These are phyloP conservation scores for Coprinopsis strossmayeri DNA, from an alignment of 768 basidiomycete genomes.

Conservation along the genomic window DNA sequence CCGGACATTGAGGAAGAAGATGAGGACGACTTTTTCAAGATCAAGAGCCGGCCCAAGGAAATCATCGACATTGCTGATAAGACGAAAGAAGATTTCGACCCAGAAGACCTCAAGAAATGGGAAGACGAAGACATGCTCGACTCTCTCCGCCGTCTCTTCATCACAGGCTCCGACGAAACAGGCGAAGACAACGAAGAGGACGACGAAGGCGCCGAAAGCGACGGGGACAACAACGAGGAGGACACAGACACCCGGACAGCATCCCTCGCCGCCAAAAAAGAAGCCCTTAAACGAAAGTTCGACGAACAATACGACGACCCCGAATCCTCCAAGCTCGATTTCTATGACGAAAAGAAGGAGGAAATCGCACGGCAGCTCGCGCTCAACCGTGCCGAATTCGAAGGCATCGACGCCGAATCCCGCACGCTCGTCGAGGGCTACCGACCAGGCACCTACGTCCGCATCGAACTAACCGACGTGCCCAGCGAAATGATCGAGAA, in stretches of 20 bases:
- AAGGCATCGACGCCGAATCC: conserved; percentile 64
- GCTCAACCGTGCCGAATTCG: conserved; percentile 83
- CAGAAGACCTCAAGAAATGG: conserved; percentile 63
- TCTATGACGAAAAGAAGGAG: conserved; percentile 88
- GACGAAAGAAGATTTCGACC: conserved; percentile 53
- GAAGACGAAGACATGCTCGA: conserved; percentile 81
- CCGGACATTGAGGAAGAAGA: conserved; percentile 43
- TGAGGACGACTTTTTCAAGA: conserved; percentile 72
- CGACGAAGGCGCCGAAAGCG: conserved; percentile 23
- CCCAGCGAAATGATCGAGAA: conserved; percentile 90
- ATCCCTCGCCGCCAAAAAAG: conserved; percentile 80
- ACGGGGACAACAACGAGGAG: conserved; percentile 17
- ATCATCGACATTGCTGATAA: conserved; percentile 56
- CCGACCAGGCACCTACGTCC: conserved; percentile 86
- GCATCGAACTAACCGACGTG: conserved; percentile 78
- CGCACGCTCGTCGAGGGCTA: conserved; percentile 86
- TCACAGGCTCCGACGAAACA: conserved; percentile 61
- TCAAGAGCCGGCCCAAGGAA: conserved; percentile 33
- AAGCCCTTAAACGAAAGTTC: conserved; percentile 88
- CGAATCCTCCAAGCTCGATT: conserved; percentile 70
- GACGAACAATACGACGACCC: conserved; percentile 96
- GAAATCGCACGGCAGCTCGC: conserved; percentile 82
- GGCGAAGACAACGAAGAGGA: conserved; percentile 25
- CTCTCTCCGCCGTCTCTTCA: conserved; percentile 82
- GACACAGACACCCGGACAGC: conserved; percentile 32